These are phyloP conservation scores for Stephanodiscus triporus DNA, from an alignment of 108 stramenopile species.

Conservation along the genomic window DNA sequence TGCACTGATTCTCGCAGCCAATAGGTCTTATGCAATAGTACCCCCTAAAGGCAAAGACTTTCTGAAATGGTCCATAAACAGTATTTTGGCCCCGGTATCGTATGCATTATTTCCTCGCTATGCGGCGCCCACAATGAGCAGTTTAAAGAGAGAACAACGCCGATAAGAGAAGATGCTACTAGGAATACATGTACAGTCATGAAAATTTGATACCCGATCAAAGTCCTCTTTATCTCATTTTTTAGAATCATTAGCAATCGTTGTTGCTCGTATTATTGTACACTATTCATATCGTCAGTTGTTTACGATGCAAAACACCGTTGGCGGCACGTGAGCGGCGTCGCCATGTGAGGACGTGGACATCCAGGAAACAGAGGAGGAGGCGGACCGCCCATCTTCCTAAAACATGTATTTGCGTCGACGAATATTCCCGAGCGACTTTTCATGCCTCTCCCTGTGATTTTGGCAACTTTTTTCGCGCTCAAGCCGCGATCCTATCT, in stretches of 20 bases:
- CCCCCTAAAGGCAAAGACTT: neutral
- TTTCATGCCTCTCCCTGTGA: constrained; percentile 7
- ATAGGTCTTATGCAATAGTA: neutral
- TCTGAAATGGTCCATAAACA: neutral
- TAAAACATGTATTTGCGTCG: too few species aligned
- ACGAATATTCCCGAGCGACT: too few species aligned
- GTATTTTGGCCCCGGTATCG: neutral
- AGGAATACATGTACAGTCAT: too few species aligned
- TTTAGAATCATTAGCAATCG: too few species aligned
- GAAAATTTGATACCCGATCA: too few species aligned
- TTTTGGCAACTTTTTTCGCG: constrained; percentile 31
- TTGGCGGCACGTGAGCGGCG: neutral
- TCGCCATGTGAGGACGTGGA: neutral
- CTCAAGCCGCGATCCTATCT: constrained; percentile 56
- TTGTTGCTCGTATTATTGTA: too few species aligned
- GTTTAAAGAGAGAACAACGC: neutral
- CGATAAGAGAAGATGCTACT: neutral
- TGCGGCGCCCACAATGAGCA: neutral
- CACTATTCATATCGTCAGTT: neutral
- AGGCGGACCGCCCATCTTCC: too few species aligned
- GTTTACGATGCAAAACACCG: neutral
- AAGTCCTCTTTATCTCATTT: too few species aligned
- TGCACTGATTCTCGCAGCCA: neutral
- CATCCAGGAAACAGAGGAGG: too few species aligned
- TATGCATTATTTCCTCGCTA: too few species aligned